Percentiles rank a stretch among this genome's conserved stretches.
Evolutionary conservation across 805 yeast species (phyloP).

Genomic region (Ogataea nonfermentans): DNA sequence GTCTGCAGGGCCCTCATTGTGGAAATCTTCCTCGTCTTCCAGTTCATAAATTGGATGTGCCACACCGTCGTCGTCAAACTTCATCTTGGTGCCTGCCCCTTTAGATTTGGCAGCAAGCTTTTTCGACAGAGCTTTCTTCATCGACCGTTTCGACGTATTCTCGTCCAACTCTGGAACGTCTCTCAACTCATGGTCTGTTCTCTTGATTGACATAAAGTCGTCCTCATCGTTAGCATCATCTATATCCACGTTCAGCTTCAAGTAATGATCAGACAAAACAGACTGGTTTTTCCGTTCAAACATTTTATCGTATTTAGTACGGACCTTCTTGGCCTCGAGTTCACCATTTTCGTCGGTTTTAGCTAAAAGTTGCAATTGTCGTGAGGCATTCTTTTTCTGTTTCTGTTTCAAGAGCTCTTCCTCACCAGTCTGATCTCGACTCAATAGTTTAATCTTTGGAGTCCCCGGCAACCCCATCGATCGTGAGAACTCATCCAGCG

Average conservation of each 20-base stretch:
- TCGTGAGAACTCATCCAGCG: constrained; percentile 80
- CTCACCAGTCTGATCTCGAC: constrained; percentile 40
- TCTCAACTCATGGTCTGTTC: constrained; percentile 68
- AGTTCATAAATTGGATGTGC: constrained; percentile 91
- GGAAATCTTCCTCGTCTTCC: constrained; percentile 86
- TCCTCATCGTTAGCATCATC: constrained; percentile 48
- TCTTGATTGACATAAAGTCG: constrained; percentile 78
- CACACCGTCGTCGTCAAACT: constrained; percentile 91
- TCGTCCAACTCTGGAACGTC: constrained; percentile 59
- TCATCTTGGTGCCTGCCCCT: constrained; percentile 73
- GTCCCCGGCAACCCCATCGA: constrained; percentile 95
- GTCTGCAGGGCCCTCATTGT: constrained; percentile 59
- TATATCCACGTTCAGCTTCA: constrained; percentile 59
- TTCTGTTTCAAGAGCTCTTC: constrained; percentile 47
- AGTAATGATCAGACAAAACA: constrained; percentile 84
- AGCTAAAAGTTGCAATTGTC: constrained; percentile 59
- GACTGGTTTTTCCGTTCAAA: constrained; percentile 93
- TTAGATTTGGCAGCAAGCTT: constrained; percentile 61
- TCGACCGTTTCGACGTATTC: constrained; percentile 79
- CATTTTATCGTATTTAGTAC: constrained; percentile 93
- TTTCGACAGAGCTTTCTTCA: constrained; percentile 83
- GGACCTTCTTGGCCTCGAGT: constrained; percentile 46
- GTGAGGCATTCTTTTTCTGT: constrained; percentile 76
- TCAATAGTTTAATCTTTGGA: constrained; percentile 78
- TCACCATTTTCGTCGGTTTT: constrained; percentile 68